Evolutionary conservation across 257 asterid genomes (phyloP), one percentile per base, ranked within the genome.

Genomic region (Solanum sejunctum): DNA sequence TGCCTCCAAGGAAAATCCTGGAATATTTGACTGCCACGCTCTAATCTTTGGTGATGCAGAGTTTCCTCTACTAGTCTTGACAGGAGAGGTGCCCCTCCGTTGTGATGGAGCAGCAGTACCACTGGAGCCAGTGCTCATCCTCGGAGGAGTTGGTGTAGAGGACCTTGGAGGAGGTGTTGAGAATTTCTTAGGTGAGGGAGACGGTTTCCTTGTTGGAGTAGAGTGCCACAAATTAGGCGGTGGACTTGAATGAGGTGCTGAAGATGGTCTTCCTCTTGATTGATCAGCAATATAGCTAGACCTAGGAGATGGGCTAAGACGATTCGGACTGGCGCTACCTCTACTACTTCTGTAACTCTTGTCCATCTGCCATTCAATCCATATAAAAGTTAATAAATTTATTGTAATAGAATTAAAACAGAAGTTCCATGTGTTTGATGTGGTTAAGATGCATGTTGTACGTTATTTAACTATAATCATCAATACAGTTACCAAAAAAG

Each of bases 281-380:
- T 91, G 95, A 86, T 87, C 88, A 12, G 91, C 89, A 63, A 80
- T 91, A 75, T 78, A 89, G 84, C 89, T 86, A 71, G 98, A 91
- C 73, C 88, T 88, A 83, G 97, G 98, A 85, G 98, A 96, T 87
- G 94, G 93, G 84, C 98, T 95, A 43, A 92, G 90, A 86, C 98
- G 96, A 83, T 89, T 92, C 20, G 98, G 98, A 88, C 98, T 97
- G 47, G 99, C 89, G 86, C 98, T 97, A 49, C 96, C 94, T 91
- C 93, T 94, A 85, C 93, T 86, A 85, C 90, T 94, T 84, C 92
- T 87, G 83, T 91, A 88, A 87, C 91, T 90, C 90, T 86, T 95
- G 88, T 94, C 99, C 95, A 93, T 90, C 99, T 97, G 90, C 84
- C 85, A 83, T 81, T 86, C 81, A 85, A 73, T 66, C 75, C 61